Evolutionary conservation across 345 rosid species (phyloP).

Genomic region (Corchorus capsularis): DNA sequence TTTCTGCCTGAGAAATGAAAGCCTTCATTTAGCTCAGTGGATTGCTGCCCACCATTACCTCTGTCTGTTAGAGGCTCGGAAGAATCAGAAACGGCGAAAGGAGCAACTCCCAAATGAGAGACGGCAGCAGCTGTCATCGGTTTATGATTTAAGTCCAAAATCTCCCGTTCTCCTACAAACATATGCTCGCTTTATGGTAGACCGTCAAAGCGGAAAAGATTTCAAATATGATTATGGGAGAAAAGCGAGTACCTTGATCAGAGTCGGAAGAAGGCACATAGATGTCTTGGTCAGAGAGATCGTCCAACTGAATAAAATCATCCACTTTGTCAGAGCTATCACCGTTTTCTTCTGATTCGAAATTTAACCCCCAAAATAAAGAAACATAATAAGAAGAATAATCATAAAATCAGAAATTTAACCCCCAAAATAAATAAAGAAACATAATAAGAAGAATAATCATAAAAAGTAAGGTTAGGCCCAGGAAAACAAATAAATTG

Average conservation of each 20-base stretch:
- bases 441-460: background rate
- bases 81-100: conserved; percentile 11
- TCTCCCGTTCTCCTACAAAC: conserved; percentile 30
- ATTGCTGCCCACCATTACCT: conserved; percentile 16
- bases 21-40: background rate
- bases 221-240: background rate
- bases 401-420: background rate
- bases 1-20: conserved; percentile 7
- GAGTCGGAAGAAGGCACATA: conserved; percentile 33
- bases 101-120: background rate
- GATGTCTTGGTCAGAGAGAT: conserved; percentile 23
- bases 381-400: background rate
- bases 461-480: conserved; percentile 1
- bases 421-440: background rate
- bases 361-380: background rate
- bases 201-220: background rate
- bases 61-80: conserved; percentile 21
- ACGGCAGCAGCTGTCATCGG: conserved; percentile 1
- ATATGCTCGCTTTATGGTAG: background rate
- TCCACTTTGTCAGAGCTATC: conserved; percentile 22
- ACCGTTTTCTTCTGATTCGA: conserved; percentile 23
- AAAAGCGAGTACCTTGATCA: conserved; percentile 13
- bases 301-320: conserved; percentile 2
- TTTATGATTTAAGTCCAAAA: conserved; percentile 19
- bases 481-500: background rate